A percentile compares a stretch with the other conserved stretches of the same genome.
Conservation (phyloP, 208 protist genomes). For the Histomonas meleagridis region DNA sequence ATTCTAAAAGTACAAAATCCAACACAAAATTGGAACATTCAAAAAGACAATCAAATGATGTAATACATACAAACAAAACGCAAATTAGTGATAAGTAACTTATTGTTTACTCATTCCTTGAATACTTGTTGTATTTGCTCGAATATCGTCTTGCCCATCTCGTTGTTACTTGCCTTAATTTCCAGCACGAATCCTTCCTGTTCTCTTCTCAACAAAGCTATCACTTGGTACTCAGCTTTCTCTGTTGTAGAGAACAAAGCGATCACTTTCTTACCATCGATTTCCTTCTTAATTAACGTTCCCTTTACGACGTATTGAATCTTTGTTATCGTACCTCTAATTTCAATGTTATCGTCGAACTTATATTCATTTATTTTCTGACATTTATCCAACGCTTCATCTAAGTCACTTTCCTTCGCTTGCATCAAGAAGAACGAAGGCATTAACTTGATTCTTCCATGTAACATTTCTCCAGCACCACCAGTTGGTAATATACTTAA, state of each 20-base stretch:
- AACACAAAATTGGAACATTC: too few relatives aligned
- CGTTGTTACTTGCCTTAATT: background rate
- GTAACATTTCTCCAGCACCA: background rate
- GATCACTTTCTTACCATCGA: background rate
- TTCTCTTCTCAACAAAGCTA: background rate
- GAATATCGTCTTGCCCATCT: too few relatives aligned
- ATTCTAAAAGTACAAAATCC: too few relatives aligned
- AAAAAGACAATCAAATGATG: too few relatives aligned
- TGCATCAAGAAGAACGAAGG: background rate
- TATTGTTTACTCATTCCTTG: too few relatives aligned
- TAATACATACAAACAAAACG: too few relatives aligned
- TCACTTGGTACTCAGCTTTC: background rate
- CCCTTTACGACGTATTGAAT: background rate
- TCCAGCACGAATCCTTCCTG: background rate
- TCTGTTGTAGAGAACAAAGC: background rate
- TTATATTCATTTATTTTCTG: background rate
- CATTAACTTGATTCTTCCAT: background rate
- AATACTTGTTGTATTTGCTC: too few relatives aligned
- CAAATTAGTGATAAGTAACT: too few relatives aligned
- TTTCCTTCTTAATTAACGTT: background rate
- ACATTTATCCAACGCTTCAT: background rate
- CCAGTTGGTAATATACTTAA: background rate
- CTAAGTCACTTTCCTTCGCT: background rate
- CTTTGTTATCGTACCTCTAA: background rate
- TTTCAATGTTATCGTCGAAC: background rate